These are phyloP conservation scores for Singerocomus inundabilis DNA, from an alignment of 1,284 basidiomycete species.

Conservation along the genomic window DNA sequence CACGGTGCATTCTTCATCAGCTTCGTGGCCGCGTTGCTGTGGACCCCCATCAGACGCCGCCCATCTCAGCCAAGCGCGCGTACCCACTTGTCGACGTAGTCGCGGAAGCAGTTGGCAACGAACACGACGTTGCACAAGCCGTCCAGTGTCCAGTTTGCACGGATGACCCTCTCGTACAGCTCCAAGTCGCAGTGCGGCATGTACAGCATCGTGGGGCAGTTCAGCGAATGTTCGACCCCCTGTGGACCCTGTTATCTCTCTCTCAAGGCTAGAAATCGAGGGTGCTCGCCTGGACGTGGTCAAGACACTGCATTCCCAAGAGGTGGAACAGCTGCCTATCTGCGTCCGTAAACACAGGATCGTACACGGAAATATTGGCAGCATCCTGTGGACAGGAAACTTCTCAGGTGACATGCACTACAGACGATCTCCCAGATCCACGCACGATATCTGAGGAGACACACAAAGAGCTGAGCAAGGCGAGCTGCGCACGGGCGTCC, in stretches of 20 bases:
- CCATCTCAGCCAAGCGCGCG: slow-evolving; percentile 10
- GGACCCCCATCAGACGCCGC: slow-evolving; percentile 9
- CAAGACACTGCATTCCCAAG: slow-evolving; percentile 47
- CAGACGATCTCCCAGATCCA: slow-evolving; percentile 21
- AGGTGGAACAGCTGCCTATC: slow-evolving; percentile 51
- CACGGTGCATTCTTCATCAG: slow-evolving; percentile 30
- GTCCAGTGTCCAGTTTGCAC: slow-evolving; percentile 55
- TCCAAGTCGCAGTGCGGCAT: slow-evolving; percentile 77
- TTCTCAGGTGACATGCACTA: background rate
- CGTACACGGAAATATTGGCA: slow-evolving; percentile 53
- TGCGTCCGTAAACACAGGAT: slow-evolving; percentile 66
- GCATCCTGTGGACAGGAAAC: slow-evolving; percentile 40
- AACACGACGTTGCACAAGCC: slow-evolving; percentile 40
- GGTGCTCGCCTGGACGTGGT: slow-evolving; percentile 48
- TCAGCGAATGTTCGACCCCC: slow-evolving; percentile 38
- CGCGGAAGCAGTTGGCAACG: slow-evolving; percentile 45
- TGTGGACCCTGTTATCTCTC: slow-evolving; percentile 23
- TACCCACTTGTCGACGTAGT: slow-evolving; percentile 47
- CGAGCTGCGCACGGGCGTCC: slow-evolving; percentile 65
- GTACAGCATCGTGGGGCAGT: slow-evolving; percentile 57
- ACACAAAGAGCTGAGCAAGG: slow-evolving; percentile 57
- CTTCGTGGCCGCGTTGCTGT: slow-evolving; percentile 38
- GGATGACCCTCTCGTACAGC: slow-evolving; percentile 64
- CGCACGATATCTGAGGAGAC: slow-evolving; percentile 55
- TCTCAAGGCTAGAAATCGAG: too few relatives aligned